These are phyloP conservation scores for Cladosporium phlei DNA, from an alignment of 2,329 filamentous ascomycete genomes.

Conservation along the genomic window DNA sequence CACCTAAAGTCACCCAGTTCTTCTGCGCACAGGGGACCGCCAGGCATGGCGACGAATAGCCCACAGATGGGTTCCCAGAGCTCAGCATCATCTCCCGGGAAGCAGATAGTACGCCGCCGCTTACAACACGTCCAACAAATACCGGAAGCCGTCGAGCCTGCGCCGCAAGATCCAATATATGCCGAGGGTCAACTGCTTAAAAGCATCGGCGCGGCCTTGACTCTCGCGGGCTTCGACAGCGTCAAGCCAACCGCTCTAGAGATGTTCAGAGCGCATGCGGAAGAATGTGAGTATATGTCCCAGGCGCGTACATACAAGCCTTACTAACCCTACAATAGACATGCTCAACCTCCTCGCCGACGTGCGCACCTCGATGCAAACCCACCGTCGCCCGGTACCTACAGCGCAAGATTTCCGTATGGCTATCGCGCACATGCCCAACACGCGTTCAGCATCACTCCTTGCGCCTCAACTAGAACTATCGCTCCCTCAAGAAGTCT, in stretches of 20 bases:
- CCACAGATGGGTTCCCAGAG: neutral
- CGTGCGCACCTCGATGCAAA: constrained; percentile 55
- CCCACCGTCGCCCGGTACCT: constrained; percentile 50
- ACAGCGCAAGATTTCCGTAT: constrained; percentile 57
- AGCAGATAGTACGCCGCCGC: neutral
- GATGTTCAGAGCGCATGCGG: constrained; percentile 49
- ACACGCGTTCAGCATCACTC: constrained; percentile 34
- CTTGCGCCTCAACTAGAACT: constrained; percentile 38
- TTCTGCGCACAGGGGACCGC: too few relatives aligned
- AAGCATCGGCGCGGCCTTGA: constrained; percentile 50
- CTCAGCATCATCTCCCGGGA: constrained; percentile 1
- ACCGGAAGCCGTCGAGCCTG: constrained; percentile 30
- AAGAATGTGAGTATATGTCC: constrained; percentile 44
- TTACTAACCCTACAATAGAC: constrained; percentile 34
- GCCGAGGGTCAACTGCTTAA: constrained; percentile 52
- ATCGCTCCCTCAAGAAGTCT: constrained; percentile 30
- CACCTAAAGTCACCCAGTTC: neutral
- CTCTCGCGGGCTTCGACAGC: constrained; percentile 50
- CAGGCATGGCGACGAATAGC: neutral
- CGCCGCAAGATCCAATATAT: constrained; percentile 47
- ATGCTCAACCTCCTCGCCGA: constrained; percentile 51
- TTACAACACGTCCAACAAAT: constrained; percentile 23
- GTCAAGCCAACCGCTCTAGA: constrained; percentile 54
- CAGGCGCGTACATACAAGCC: neutral
- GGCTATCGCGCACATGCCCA: constrained; percentile 41